A percentile compares a stretch with the other conserved stretches of the same genome.
phyloP scores from a whole-genome alignment of 2,329 filamentous ascomycete species.

The Diplocarpon mali region DNA sequence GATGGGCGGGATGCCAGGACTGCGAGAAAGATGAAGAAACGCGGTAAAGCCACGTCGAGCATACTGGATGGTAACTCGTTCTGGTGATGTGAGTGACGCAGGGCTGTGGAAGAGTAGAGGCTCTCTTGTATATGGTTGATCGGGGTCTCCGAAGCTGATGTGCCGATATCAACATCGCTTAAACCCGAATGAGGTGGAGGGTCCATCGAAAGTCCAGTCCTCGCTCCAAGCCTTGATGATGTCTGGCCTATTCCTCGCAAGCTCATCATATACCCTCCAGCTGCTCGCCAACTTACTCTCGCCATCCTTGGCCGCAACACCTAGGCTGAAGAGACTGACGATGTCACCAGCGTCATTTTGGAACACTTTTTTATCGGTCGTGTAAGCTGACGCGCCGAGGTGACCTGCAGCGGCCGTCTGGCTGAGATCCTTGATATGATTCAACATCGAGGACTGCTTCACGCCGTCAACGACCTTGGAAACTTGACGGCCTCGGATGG shows the following conservation, averaged over 20 bases:
- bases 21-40: slow-evolving; percentile 43
- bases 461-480: slow-evolving; percentile 31
- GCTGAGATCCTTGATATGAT: slow-evolving; percentile 52
- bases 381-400: slow-evolving; percentile 49
- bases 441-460: slow-evolving; percentile 41
- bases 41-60: slow-evolving; percentile 47
- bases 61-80: slow-evolving; percentile 50
- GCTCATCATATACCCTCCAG: slow-evolving; percentile 43
- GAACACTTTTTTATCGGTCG: slow-evolving; percentile 43
- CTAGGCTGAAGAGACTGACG: slow-evolving; percentile 37
- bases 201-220: slow-evolving; percentile 34
- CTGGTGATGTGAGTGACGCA: slow-evolving; percentile 33
- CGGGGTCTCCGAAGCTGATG: slow-evolving; percentile 39
- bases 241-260: slow-evolving; percentile 41
- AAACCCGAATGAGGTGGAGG: neutral
- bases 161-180: neutral
- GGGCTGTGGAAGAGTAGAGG: slow-evolving; percentile 47
- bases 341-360: slow-evolving; percentile 38
- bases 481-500: slow-evolving; percentile 32
- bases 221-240: slow-evolving; percentile 39
- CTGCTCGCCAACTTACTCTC: slow-evolving; percentile 41
- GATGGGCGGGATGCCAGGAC: slow-evolving; percentile 41
- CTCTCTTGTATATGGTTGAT: slow-evolving; percentile 35
- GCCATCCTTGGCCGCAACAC: slow-evolving; percentile 37
- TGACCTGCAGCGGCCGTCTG: slow-evolving; percentile 27